Conservation (phyloP, 2,329 filamentous ascomycete genomes). For the Trichoderma harzianum region DNA sequence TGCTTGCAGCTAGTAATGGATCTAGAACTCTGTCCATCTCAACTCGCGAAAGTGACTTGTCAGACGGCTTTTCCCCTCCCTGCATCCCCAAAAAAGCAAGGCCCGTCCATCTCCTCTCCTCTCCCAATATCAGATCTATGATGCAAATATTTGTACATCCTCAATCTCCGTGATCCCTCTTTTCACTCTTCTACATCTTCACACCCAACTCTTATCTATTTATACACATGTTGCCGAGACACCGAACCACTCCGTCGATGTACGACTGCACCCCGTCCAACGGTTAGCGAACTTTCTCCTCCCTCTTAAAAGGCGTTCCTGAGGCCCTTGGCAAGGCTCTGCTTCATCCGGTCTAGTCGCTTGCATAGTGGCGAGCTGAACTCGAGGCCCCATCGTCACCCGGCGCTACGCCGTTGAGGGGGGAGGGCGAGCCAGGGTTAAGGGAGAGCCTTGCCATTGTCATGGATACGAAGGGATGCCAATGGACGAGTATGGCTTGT, state of each 20-base stretch:
- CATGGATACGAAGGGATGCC: not conserved
- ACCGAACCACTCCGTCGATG: not conserved
- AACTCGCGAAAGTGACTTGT: not conserved
- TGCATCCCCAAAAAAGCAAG: not conserved
- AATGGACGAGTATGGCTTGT: not conserved
- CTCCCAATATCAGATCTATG: not conserved
- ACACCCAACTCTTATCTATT: not conserved
- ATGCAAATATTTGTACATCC: not conserved
- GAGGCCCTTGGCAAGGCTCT: not conserved
- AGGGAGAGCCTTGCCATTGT: not conserved
- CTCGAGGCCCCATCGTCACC: not conserved
- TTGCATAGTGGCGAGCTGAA: slow-evolving; percentile 7
- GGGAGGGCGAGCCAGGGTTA: not conserved
- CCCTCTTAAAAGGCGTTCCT: not conserved
- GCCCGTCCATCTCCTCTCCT: not conserved
- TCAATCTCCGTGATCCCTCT: too few relatives aligned
- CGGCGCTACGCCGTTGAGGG: not conserved
- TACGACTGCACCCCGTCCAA: not conserved
- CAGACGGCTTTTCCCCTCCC: not conserved
- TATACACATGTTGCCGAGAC: not conserved
- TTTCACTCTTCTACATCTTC: not conserved
- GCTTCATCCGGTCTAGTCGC: not conserved
- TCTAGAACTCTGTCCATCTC: not conserved
- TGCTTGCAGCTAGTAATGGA: not conserved
- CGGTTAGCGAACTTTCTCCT: not conserved